Base-by-base conservation (phyloP, 306 rosid genomes). In the Datisca glomerata region DNA sequence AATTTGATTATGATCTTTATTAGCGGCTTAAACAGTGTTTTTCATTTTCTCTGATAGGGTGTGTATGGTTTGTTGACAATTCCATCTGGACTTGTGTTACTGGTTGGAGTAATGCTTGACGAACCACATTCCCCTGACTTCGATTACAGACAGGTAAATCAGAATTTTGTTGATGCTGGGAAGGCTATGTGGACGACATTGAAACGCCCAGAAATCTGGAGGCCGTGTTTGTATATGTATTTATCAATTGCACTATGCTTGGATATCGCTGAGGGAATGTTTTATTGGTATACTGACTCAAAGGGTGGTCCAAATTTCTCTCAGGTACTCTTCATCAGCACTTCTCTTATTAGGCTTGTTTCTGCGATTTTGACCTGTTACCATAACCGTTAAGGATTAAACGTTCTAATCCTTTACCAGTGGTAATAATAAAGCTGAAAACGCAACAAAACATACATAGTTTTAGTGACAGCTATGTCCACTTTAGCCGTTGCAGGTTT, bases 261-360 rank as follows among this genome's bases (percentile, higher is more conserved):
- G 61, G 73, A 76, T 51, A 77, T 87, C 46, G 63, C 50, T 17
- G 97, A 87, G 35, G 97, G 94, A 32, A 78, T 87, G 86, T 83
- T 87, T 66, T 87, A 83, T 49, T 87, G 97, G 97, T 77, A 72
- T 35, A 87, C 97, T 51, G 97, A 87, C 62, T 62, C 93, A 16
- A 65, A 76, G 42, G 68, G 32, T 18, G 97, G 97, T 25, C 97
- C 94, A 4, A 55, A 74, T 49, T 83, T 87, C 74, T 79, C 94
- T 41, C 68, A 87, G 96, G 96, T 87, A 76, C 29, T 58, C n/a
- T n/a, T n/a, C n/a, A n/a, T n/a, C n/a, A n/a, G n/a, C n/a, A n/a
- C n/a, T n/a, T n/a, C n/a, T n/a, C n/a, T n/a, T n/a, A n/a, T n/a
- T n/a, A n/a, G n/a, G n/a, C n/a, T n/a, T n/a, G n/a, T n/a, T n/a